phyloP scores from a whole-genome alignment of 164 flowering plant species.

The Berberis vulgaris region DNA sequence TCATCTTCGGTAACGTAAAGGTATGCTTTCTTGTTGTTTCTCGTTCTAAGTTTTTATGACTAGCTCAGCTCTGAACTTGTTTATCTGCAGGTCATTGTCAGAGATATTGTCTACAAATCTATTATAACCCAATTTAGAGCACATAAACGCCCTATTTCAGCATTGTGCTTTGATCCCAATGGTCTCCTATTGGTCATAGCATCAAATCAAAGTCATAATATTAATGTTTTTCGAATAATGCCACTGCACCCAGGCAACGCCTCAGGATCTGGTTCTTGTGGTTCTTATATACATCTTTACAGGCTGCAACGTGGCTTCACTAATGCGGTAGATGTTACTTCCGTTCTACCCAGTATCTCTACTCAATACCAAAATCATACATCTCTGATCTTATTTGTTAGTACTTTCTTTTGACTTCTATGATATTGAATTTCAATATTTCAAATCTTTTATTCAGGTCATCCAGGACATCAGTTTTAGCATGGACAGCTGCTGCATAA shows the following conservation, averaged over 20 bases:
- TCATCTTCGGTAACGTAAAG: no score
- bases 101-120: no score
- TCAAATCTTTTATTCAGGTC: conserved; percentile 26
- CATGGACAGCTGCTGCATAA: conserved; percentile 55
- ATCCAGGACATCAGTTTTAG: conserved; percentile 83
- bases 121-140: no score
- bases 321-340: conserved; percentile 42
- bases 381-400: no score
- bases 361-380: no score
- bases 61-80: no score
- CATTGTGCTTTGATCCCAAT: conserved; percentile 77
- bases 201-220: conserved; percentile 29
- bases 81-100: conserved; percentile 46
- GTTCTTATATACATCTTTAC: conserved; percentile 31
- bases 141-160: conserved; percentile 43
- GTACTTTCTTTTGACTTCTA: no score
- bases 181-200: conserved; percentile 72
- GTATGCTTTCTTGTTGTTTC: no score
- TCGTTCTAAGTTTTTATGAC: no score
- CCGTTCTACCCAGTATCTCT: not conserved
- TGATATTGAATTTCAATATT: no score
- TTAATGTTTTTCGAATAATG: no score
- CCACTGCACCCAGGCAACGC: conserved; percentile 24
- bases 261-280: conserved; percentile 28
- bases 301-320: conserved; percentile 75